Percentiles rank a stretch among this genome's conserved stretches.
These are phyloP conservation scores for Metschnikowia hibisci DNA, from an alignment of 805 yeast genomes.

Conservation along the genomic window DNA sequence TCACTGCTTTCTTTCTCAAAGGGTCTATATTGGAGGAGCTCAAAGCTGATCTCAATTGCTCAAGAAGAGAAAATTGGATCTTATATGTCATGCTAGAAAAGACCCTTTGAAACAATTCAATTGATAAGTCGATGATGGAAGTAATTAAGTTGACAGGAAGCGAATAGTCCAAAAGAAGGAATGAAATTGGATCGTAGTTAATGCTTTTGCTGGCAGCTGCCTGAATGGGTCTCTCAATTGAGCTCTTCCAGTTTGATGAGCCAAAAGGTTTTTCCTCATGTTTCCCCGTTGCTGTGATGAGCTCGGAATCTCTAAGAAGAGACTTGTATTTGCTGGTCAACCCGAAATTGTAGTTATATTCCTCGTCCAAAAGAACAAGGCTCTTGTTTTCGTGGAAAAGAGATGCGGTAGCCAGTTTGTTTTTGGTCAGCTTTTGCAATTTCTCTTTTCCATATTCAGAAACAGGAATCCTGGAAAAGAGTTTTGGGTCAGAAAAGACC, in stretches of 20 bases:
- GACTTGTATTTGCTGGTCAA: constrained; percentile 44
- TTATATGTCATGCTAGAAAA: constrained; percentile 71
- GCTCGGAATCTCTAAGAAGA: not conserved
- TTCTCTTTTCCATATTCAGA: constrained; percentile 15
- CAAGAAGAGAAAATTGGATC: constrained; percentile 84
- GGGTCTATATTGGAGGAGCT: constrained; percentile 36
- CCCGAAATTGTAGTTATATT: constrained; percentile 49
- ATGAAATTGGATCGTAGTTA: constrained; percentile 30
- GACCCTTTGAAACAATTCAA: constrained; percentile 67
- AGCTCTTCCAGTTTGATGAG: constrained; percentile 26
- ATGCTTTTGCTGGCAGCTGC: constrained; percentile 26
- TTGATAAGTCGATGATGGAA: constrained; percentile 65
- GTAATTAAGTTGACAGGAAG: constrained; percentile 29
- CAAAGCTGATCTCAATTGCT: constrained; percentile 58
- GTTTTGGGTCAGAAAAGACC: constrained; percentile 35
- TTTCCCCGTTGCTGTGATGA: not conserved
- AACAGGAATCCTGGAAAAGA: constrained; percentile 20
- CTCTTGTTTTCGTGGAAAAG: constrained; percentile 24
- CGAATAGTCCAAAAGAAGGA: constrained; percentile 23
- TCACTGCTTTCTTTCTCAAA: constrained; percentile 43
- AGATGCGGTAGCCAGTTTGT: constrained; percentile 6
- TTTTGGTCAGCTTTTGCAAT: constrained; percentile 19
- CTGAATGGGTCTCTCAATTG: constrained; percentile 24
- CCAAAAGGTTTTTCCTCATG: not conserved
- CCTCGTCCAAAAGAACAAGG: constrained; percentile 40